Evolutionary conservation across 2,329 filamentous ascomycete species (phyloP), one percentile per base, ranked within the genome.

Genomic region (Aspergillus japonicus): DNA sequence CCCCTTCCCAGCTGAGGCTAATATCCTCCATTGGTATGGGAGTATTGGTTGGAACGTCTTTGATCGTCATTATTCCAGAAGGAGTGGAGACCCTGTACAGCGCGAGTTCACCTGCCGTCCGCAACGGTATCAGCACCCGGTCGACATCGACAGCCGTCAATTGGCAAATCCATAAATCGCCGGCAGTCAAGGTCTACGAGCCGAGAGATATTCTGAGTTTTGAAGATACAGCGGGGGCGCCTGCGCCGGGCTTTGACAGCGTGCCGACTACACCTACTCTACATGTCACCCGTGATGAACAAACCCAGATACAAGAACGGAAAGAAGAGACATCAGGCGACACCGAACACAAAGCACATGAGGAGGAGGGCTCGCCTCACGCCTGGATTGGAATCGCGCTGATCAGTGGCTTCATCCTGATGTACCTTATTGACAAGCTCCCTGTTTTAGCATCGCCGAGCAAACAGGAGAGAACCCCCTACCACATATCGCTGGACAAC

Each of bases 1-100:
- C 93, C 31, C 87, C 90, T 61, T 91, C 92, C 48, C 92, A 96
- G 75, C 81, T 98, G 59, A 89, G 94, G 71, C 81, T 96, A 53
- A 90, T 98, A 73, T 96, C 94, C 23, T 93, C 92, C 59, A 86
- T 98, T 73, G 95, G 95, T 56, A 92, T 96, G 75, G 95, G 95
- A 49, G 90, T 99, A 54, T 82, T 99, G 8, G 93, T 99, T 16
- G 95, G 95, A 39, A 98, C 95, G 29, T 94, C 94, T 1, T 84
- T 99, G 65, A 94, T 98, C 65, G 92, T 99, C 33, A 98, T 99
- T 71, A 96, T 99, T 69, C 95, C 95, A 0, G 95, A 99, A 76
- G 95, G 95, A 42, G 89, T 98, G 61, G 93, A 97, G 73, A 94
- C 95, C 3, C 84, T 97, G 59, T 91, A 95, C 67, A 87, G 79